These are phyloP conservation scores for Arthrobotrys musiformis DNA, from an alignment of 2,329 filamentous ascomycete species.

Conservation along the genomic window DNA sequence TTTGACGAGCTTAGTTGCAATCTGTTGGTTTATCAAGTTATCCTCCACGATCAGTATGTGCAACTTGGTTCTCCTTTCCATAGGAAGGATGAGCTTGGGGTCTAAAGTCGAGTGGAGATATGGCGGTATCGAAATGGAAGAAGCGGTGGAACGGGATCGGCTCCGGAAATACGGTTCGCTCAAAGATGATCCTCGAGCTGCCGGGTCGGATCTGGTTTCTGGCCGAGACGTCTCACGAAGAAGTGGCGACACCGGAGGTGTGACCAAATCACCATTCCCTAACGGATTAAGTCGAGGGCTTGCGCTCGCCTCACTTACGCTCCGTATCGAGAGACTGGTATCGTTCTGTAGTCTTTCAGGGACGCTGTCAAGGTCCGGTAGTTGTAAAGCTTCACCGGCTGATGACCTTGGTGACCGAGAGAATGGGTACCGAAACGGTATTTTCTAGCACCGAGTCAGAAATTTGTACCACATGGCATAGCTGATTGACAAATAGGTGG, in stretches of 20 bases:
- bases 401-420: constrained; percentile 25
- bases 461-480: not conserved
- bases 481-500: not conserved
- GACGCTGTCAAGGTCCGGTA: constrained; percentile 66
- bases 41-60: constrained; percentile 84
- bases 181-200: constrained; percentile 10
- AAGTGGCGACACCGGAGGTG: constrained; percentile 62
- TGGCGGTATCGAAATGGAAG: constrained; percentile 41
- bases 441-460: constrained; percentile 27
- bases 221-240: constrained; percentile 51
- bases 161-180: constrained; percentile 31
- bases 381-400: constrained; percentile 13
- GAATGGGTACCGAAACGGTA: constrained; percentile 41
- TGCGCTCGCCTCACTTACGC: constrained; percentile 37
- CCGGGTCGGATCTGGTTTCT: constrained; percentile 20
- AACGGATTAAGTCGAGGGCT: constrained; percentile 55
- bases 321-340: constrained; percentile 37
- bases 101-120: constrained; percentile 22
- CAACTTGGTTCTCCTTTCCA: constrained; percentile 70
- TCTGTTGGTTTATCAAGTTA: constrained; percentile 80
- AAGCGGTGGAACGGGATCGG: constrained; percentile 39
- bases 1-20: constrained; percentile 78
- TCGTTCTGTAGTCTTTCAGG: constrained; percentile 72
- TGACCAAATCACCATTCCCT: constrained; percentile 63
- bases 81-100: constrained; percentile 51